Percentiles rank a stretch among this genome's conserved stretches.
phyloP scores from a whole-genome alignment of 768 basidiomycete species.

The Inosperma sp. region DNA sequence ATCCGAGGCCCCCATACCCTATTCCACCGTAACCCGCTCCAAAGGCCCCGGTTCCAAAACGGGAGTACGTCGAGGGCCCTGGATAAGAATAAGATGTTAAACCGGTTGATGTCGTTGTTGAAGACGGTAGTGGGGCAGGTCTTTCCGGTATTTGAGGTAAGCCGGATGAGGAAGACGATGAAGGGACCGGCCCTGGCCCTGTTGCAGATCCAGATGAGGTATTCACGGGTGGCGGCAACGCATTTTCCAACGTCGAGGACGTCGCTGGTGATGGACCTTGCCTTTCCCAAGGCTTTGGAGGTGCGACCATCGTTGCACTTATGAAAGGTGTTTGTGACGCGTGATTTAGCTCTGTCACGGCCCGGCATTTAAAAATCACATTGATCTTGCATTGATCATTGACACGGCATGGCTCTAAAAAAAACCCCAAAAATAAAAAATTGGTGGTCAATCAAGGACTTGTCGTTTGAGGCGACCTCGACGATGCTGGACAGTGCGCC shows the following conservation, averaged over 20 bases:
- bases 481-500: no score
- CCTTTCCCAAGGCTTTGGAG: conserved; percentile 89
- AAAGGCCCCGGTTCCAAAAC: conserved; percentile 21
- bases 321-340: no score
- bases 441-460: no score
- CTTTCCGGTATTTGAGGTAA: neutral
- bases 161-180: conserved; percentile 14
- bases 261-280: conserved; percentile 38
- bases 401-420: no score
- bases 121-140: neutral
- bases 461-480: no score
- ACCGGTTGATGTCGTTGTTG: conserved; percentile 11
- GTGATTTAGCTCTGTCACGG: no score
- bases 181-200: conserved; percentile 15
- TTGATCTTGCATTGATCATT: no score
- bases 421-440: no score
- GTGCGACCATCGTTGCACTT: conserved; percentile 70
- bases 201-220: conserved; percentile 27
- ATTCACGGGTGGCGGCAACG: conserved; percentile 20
- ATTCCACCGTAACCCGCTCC: conserved; percentile 18
- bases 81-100: conserved; percentile 27
- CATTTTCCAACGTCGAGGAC: conserved; percentile 23
- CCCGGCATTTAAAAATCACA: no score
- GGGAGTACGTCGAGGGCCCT: conserved; percentile 46
- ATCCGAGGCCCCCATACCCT: conserved; percentile 29